A percentile compares a stretch with the other conserved stretches of the same genome.
Conservation (phyloP, 768 basidiomycete genomes). For the Lentinula sp. region DNA sequence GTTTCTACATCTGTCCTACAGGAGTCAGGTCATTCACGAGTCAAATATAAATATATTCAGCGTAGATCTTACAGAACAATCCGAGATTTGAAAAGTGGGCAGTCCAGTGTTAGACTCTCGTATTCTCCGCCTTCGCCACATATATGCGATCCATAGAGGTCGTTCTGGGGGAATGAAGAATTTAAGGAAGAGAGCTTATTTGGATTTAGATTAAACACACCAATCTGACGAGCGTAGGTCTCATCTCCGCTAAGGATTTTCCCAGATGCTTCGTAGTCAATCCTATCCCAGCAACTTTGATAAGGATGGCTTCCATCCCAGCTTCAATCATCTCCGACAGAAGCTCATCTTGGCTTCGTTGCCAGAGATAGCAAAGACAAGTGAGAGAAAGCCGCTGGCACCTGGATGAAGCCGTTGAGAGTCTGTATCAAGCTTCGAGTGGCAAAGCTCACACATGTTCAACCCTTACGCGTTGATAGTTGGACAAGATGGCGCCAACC, state of each 20-base stretch:
- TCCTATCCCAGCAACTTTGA: conserved; percentile 96
- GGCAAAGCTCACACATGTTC: conserved; percentile 81
- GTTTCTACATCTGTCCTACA: conserved; percentile 57
- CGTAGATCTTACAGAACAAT: conserved; percentile 56
- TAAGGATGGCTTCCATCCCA: conserved; percentile 76
- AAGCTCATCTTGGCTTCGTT: conserved; percentile 81
- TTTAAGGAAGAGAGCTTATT: neutral
- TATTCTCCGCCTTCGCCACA: conserved; percentile 99
- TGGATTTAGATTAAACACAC: conserved; percentile 27
- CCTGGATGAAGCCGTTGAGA: conserved; percentile 27
- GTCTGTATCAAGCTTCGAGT: neutral
- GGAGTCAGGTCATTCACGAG: neutral
- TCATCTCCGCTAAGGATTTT: conserved; percentile 66
- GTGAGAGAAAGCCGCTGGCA: conserved; percentile 78
- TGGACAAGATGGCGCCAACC: conserved; percentile 95
- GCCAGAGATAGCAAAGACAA: conserved; percentile 89
- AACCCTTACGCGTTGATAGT: conserved; percentile 93
- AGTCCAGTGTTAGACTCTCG: conserved; percentile 88
- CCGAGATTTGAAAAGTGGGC: conserved; percentile 77
- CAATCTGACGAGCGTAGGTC: conserved; percentile 63
- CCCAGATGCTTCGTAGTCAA: conserved; percentile 75
- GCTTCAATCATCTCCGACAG: conserved; percentile 81
- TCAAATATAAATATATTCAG: neutral
- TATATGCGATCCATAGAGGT: conserved; percentile 81
- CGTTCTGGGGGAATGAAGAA: conserved; percentile 42